Evolutionary conservation across 2,329 filamentous ascomycete species (phyloP), one percentile per base, ranked within the genome.

Genomic region (Aureobasidium lini): DNA sequence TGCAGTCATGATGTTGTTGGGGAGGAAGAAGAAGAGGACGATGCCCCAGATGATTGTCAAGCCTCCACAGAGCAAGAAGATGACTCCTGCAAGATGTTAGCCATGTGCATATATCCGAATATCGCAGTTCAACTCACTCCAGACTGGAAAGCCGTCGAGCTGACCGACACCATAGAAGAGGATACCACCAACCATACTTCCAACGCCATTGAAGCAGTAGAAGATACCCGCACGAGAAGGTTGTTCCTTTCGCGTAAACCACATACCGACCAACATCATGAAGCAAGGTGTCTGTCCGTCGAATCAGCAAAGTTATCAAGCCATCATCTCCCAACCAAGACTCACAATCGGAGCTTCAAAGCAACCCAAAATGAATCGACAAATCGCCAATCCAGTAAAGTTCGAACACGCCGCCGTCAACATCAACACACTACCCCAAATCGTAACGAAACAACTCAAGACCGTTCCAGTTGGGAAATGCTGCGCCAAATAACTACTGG

Each of bases 121-220:
- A 1, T 13, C 32, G 8, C 18, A 11, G 11, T 16, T 9, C 18
- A 1, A 46, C 40, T 29, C 9, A 50, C 67, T 61, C 68, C 68
- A 69, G 13, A 68, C 64, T 9, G 65, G 62, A 36, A 69, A 68
- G 1, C 66, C 66, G 18, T 68, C 65, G 36, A 69, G 68, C 46
- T 72, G 67, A 15, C 69, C 69, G 61, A 77, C 72, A 29, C 67
- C 78, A 63, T 82, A 83, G 3, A 86, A 86, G 0, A 89, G 75
- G 1, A 89, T 79, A 2, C 86, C 86, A 32, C 86, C 86, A 2
- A 88, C 83, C 48, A 88, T 84, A 65, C 88, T 85, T 66, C 89
- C 86, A 1, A 78, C 79, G 1, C 87, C 86, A 68, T 89, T 90
- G 85, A 89, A 89, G 83, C 88, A 88, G 70, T 87, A 86, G 72